Conservation (phyloP, 1,284 basidiomycete species). For the Puccinia novopanici region DNA sequence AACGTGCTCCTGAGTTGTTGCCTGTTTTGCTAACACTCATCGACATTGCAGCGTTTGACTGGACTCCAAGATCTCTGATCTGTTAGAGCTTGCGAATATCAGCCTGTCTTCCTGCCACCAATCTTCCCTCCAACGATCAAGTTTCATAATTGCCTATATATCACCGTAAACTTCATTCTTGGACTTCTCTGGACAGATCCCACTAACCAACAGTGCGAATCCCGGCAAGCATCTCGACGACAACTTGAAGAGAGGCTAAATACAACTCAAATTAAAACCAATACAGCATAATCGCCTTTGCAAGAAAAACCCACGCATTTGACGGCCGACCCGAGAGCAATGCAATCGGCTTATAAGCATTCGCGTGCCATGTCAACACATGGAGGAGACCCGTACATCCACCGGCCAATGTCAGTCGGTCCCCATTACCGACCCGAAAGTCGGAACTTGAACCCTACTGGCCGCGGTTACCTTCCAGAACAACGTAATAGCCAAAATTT, state of each 20-base stretch:
- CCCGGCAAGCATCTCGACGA: background rate
- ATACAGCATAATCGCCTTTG: background rate
- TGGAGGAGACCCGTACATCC: background rate
- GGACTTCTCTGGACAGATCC: background rate
- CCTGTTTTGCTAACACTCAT: background rate
- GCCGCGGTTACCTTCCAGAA: slow-evolving; percentile 6
- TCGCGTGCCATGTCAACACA: slow-evolving; percentile 29
- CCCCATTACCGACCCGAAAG: slow-evolving; percentile 13
- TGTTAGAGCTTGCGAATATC: background rate
- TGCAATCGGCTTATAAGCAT: background rate
- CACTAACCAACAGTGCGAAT: background rate
- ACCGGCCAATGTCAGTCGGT: slow-evolving; percentile 20
- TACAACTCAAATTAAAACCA: background rate
- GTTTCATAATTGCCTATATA: background rate
- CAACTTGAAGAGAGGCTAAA: background rate
- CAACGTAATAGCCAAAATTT: slow-evolving; percentile 1
- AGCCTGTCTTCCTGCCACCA: background rate
- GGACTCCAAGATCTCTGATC: background rate
- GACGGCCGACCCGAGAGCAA: background rate
- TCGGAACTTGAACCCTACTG: slow-evolving; percentile 14
- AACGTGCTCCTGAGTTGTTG: background rate
- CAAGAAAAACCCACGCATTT: background rate
- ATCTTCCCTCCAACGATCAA: slow-evolving; percentile 9
- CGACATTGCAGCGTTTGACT: background rate
- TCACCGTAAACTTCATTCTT: background rate